Base-by-base conservation (phyloP, 371 early-diverging fungal genomes). In the Apophysomyces variabilis region DNA sequence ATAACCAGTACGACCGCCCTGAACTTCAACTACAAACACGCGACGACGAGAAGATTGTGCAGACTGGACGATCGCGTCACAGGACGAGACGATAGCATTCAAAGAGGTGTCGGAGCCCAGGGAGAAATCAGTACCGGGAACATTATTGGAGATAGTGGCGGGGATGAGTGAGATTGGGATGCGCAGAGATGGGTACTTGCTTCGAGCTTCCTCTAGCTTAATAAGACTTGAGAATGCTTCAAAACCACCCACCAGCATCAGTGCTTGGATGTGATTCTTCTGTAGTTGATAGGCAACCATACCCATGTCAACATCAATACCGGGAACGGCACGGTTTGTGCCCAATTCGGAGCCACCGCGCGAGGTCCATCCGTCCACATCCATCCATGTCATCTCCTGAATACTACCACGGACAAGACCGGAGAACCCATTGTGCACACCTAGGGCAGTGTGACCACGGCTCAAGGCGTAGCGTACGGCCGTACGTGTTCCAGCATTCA, bases 21-120 rank as follows among this genome's bases (percentile, higher is more conserved):
- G 97, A 35, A 98, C 96, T 84, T 99, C 99, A 18, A 99, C 95
- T 12, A 99, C 92, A 87, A 99, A 98, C 11, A 98, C 97, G 41
- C 96, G 89, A 59, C 93, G 94, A 69, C 96, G 87, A 45, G 92
- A 90, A 16, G 98, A 93, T 13, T 91, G 90, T 11, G 97, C 96
- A 63, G 92, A 94, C 71, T 94, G 92, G 77, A 94, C 94, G 75
- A 99, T 95, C 63, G 92, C 86, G 81, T 99, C 99, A 66, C 97
- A 95, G 5, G 95, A 84, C 44, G 90, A 90, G 63, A 96, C 93
- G 76, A 99, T 98, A 36, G 92, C 94, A 77, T 99, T 99, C 64
- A 99, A 77, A 7, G 99, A 95, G 14, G 99, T 99, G 71, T 99
- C 99, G 16, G 92, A 86, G 12, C 99, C 99, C 69, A 99, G 87